A percentile compares a stretch with the other conserved stretches of the same genome.
phyloP scores from a whole-genome alignment of 805 yeast genomes.

The Candida fluviatilis region DNA sequence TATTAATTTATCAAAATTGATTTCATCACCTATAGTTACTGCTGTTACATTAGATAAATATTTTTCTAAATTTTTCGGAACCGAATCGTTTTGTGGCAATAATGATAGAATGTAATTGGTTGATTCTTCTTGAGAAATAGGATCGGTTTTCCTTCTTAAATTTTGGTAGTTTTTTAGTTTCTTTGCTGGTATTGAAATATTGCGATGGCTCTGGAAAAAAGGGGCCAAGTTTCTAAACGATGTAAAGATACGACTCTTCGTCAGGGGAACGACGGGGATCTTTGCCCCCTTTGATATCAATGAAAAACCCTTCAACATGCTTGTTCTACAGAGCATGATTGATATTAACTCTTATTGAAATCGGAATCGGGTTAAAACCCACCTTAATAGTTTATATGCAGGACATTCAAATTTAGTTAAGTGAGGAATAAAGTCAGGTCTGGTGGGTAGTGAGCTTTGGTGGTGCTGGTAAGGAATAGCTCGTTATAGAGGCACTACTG shows the following conservation, averaged over 20 bases:
- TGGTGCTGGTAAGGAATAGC: no score
- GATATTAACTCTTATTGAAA: no score
- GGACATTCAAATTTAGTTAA: no score
- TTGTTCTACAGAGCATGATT: no score
- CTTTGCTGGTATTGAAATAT: conserved; percentile 9
- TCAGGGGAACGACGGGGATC: neutral
- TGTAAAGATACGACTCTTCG: neutral
- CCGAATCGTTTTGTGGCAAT: conserved; percentile 15
- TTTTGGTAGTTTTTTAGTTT: conserved; percentile 25
- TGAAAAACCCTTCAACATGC: neutral
- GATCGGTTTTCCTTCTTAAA: conserved; percentile 20
- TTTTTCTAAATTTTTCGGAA: conserved; percentile 19
- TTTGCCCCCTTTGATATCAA: neutral
- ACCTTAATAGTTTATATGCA: no score
- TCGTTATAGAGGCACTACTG: no score
- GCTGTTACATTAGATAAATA: conserved; percentile 54
- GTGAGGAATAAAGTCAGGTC: no score
- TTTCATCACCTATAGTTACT: conserved; percentile 67
- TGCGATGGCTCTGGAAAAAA: neutral
- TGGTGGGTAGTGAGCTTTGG: no score
- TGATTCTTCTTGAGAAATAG: conserved; percentile 19
- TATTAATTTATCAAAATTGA: conserved; percentile 51
- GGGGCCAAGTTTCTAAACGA: neutral
- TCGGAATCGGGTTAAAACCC: no score
- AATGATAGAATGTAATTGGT: conserved; percentile 21